These are phyloP conservation scores for Pythium grandisporangium DNA, from an alignment of 352 stramenopile genomes.

Conservation along the genomic window DNA sequence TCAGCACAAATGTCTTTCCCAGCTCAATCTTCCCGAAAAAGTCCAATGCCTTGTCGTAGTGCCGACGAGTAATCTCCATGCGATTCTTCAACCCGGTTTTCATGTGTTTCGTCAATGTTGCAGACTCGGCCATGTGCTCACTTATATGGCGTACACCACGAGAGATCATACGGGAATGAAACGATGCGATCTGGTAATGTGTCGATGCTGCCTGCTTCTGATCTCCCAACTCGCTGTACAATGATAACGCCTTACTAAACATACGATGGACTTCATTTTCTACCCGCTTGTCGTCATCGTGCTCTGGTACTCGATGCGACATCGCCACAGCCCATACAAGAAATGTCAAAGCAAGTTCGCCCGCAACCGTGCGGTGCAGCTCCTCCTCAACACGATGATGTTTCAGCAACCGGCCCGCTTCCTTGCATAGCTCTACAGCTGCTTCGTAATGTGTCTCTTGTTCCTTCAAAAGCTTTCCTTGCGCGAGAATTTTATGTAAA, in stretches of 20 bases:
- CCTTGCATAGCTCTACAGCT: slow-evolving; percentile 53
- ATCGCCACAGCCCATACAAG: slow-evolving; percentile 73
- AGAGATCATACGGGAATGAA: slow-evolving; percentile 54
- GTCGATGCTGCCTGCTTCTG: slow-evolving; percentile 65
- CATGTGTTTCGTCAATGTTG: too few relatives aligned
- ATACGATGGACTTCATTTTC: slow-evolving; percentile 44
- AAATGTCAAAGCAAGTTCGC: slow-evolving; percentile 76
- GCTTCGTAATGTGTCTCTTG: slow-evolving; percentile 45
- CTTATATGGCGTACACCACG: slow-evolving; percentile 16
- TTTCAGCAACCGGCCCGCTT: slow-evolving; percentile 56
- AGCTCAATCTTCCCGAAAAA: slow-evolving; percentile 70
- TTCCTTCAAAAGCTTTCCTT: slow-evolving; percentile 21
- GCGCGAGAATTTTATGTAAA: slow-evolving; percentile 79
- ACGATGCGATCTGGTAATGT: slow-evolving; percentile 83
- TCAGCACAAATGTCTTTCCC: slow-evolving; percentile 73
- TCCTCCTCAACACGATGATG: slow-evolving; percentile 54
- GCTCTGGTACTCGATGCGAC: slow-evolving; percentile 12
- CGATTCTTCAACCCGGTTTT: slow-evolving; percentile 30
- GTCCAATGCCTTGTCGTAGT: slow-evolving; percentile 76
- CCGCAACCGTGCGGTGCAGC: slow-evolving; percentile 61
- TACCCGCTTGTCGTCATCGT: slow-evolving; percentile 12
- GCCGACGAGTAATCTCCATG: slow-evolving; percentile 74
- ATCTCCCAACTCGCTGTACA: slow-evolving; percentile 69
- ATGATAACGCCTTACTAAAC: slow-evolving; percentile 63
- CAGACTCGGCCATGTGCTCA: neutral